Base-by-base conservation (phyloP, 2,329 filamentous ascomycete genomes). In the Diplocarpon mali region DNA sequence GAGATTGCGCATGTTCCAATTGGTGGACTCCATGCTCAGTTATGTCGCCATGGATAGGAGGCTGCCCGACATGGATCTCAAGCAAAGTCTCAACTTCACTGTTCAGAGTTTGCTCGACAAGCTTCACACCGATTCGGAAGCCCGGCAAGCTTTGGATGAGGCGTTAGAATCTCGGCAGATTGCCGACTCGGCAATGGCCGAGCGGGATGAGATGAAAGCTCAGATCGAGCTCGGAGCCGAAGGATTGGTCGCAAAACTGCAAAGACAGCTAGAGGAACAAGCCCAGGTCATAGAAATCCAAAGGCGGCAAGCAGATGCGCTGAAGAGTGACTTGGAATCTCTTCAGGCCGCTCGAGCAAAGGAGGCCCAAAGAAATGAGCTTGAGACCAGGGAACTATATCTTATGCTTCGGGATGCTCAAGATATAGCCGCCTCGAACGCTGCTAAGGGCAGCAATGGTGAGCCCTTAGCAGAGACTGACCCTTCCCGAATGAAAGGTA, bases 21-120 rank as follows among this genome's bases (percentile, higher is more conserved):
- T 98, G 24, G 89, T 96, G 24, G 92, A 98, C 65, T 83, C 86
- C n/a, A 96, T 96, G 88, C 78, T 98, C 53, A 95, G 88, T 65
- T 96, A 96, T 65, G 90, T 98, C 51, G 90, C 90, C 57, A 98
- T 98, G 90, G 92, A 98, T 65, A 78, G 92, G 60, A 77, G 92
- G 52, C 67, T 96, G 53, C 92, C 92, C 32, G 90, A 98, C 65
- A 90, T 96, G 80, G 92, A 98, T 63, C 76, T 98, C 48, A 95
- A 95, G 69, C 90, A 96, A 64, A 94, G 88, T 60, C 76, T 98
- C 53, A 95, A 94, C 64, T 96, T 96, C 59, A 95, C 90, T 0
- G 92, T 98, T 9, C 92, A 96, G 67, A 94, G 79, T 64, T 72
- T 98, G 55, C 72, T 98, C 51, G 92, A 96, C 68, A 94, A 93